Evolutionary conservation across 805 yeast genomes (phyloP), one percentile per base, ranked within the genome.

Genomic region (Saccharomycopsis sp.): DNA sequence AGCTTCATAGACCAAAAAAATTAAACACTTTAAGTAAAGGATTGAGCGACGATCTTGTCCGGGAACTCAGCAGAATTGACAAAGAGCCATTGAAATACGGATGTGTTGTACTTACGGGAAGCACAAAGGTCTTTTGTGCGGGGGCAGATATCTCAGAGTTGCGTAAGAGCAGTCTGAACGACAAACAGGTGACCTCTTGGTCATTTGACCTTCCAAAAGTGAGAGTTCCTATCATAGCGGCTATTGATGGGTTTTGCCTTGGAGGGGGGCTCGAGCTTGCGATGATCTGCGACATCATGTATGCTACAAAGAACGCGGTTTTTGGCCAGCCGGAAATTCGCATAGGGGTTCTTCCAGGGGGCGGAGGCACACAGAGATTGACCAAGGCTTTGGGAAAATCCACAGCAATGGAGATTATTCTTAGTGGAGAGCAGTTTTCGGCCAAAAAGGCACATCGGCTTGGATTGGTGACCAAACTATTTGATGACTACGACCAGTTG

Each of bases 191-290:
- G 15, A 50, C 54, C 3, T 12, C 24, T n/a, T 58, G 61, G 61
- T 51, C 61, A 79, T 65, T 72, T 21, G 70, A 72, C 46, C 67
- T 77, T 34, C 66, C 72, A 16, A 58, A 61, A 24, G 66, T 74
- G 61, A 68, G 69, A 59, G 75, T 78, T 66, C 84, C 84, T n/a
- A 65, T 79, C 47, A 73, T 79, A 54, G 80, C 81, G 20, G 84
- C 82, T 2, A 82, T 79, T 44, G 77, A 76, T 61, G 84, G 84
- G 9, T 79, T 67, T 21, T 59, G 61, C 15, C 72, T 80, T 12
- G 84, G 84, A 24, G 84, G 84, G 18, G 84, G 83, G 20, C 78
- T 80, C 59, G 84, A 79, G 64, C 66, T 79, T 44, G 83, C 83
- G 20, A 78, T 79, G 82, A 69, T 73, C 68, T 64, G 65, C 44